Percentiles rank a stretch among this genome's conserved stretches.
phyloP scores from a whole-genome alignment of 768 basidiomycete species.

The Podaxis mareebaensis region DNA sequence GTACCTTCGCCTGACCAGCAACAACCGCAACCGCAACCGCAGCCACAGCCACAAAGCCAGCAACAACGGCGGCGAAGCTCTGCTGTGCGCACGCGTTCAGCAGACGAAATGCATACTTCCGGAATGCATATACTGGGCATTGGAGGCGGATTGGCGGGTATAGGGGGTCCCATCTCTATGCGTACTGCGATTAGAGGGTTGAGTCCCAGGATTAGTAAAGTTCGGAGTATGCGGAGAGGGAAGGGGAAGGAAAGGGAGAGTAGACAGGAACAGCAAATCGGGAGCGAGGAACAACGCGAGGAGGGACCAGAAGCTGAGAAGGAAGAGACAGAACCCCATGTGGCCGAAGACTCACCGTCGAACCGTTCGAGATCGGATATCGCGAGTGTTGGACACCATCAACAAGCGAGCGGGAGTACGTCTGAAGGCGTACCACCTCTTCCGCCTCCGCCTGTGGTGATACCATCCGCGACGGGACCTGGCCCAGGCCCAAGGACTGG shows the following conservation, averaged over 20 bases:
- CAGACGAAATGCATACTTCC: neutral
- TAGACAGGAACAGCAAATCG: neutral
- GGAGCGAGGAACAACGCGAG: neutral
- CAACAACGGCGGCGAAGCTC: neutral
- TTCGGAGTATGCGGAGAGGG: neutral
- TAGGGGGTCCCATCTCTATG: conserved; percentile 11
- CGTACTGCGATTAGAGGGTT: conserved; percentile 11
- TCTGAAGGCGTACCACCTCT: neutral
- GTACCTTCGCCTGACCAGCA: neutral
- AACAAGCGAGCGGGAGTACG: neutral
- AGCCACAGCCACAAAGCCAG: neutral
- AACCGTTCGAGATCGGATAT: neutral
- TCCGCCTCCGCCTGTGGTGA: no score
- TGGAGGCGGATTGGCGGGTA: neutral
- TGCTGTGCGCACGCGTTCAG: neutral
- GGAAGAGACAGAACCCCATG: neutral
- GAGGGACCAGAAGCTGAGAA: neutral
- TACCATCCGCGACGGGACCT: neutral
- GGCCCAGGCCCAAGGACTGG: neutral
- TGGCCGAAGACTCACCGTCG: neutral
- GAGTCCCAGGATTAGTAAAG: conserved; percentile 12
- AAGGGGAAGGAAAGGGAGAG: neutral
- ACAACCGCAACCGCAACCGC: neutral
- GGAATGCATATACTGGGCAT: conserved; percentile 13
- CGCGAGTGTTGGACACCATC: conserved; percentile 2